Percentiles rank a stretch among this genome's conserved stretches.
Conservation (phyloP, 768 basidiomycete genomes). For the Astraeus odoratus region DNA sequence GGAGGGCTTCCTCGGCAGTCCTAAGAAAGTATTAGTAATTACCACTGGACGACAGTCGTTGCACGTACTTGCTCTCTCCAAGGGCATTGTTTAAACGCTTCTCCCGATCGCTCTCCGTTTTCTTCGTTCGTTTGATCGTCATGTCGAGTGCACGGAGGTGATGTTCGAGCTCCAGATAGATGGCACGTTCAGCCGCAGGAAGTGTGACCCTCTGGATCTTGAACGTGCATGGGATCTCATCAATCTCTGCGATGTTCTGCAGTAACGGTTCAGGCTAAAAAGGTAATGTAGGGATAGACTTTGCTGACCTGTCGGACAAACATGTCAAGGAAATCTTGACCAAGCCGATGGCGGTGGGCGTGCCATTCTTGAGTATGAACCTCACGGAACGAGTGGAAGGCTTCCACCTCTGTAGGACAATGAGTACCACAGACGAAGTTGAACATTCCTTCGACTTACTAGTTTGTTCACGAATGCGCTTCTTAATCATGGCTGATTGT, state of each 20-base stretch:
- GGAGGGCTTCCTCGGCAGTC: conserved; percentile 84
- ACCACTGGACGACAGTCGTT: not conserved
- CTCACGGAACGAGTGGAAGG: conserved; percentile 95
- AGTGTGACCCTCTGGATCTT: conserved; percentile 60
- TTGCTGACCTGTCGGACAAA: conserved; percentile 75
- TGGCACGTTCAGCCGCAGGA: conserved; percentile 89
- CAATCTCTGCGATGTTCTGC: conserved; percentile 93
- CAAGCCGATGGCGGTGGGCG: conserved; percentile 73
- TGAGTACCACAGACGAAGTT: conserved; percentile 13
- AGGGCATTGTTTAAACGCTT: conserved; percentile 81
- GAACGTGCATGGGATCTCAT: conserved; percentile 80
- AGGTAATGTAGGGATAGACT: not conserved
- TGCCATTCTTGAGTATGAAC: conserved; percentile 92
- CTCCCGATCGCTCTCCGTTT: conserved; percentile 73
- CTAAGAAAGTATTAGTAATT: conserved; percentile 31
- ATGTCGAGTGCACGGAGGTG: conserved; percentile 88
- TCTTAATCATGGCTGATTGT: conserved; percentile 67
- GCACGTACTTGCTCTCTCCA: conserved; percentile 72
- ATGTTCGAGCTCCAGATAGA: conserved; percentile 92
- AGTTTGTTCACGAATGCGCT: conserved; percentile 77
- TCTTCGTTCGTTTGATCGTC: conserved; percentile 62
- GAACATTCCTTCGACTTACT: conserved; percentile 35
- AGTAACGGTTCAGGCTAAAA: conserved; percentile 8
- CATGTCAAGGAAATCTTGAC: conserved; percentile 73
- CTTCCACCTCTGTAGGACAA: conserved; percentile 60